Percentiles rank a stretch among this genome's conserved stretches.
These are phyloP conservation scores for Lathyrus aphaca DNA, from an alignment of 306 rosid species.

Conservation along the genomic window DNA sequence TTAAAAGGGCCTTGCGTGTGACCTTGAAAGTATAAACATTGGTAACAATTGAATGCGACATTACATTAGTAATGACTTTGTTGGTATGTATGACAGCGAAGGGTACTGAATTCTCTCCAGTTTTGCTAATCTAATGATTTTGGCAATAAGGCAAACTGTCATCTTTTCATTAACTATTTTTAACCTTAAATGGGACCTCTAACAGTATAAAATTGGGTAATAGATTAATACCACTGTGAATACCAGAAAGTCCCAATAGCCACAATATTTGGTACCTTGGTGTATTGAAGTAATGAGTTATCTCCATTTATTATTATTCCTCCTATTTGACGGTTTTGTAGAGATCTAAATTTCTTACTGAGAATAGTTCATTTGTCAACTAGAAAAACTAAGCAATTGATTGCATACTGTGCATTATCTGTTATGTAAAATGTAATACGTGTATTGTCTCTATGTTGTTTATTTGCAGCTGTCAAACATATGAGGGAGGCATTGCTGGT, in stretches of 20 bases:
- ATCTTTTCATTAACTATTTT: background rate
- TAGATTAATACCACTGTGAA: background rate
- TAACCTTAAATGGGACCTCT: background rate
- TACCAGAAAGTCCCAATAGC: background rate
- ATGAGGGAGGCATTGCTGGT: slow-evolving; percentile 95
- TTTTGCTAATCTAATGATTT: slow-evolving; percentile 9
- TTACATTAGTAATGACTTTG: background rate
- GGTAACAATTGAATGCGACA: slow-evolving; percentile 7
- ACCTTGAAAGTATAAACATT: slow-evolving; percentile 12
- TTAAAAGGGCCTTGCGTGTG: background rate
- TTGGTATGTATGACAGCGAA: background rate
- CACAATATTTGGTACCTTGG: slow-evolving; percentile 1
- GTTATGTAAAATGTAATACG: background rate
- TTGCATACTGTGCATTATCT: slow-evolving; percentile 1
- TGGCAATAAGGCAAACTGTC: slow-evolving; percentile 13
- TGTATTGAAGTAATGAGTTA: background rate
- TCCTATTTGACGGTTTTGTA: slow-evolving; percentile 28
- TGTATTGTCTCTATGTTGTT: slow-evolving; percentile 25
- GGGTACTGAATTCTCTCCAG: background rate
- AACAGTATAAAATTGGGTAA: background rate
- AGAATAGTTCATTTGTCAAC: slow-evolving; percentile 17
- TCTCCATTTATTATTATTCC: slow-evolving; percentile 17
- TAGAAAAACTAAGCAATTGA: slow-evolving; percentile 15
- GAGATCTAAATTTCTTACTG: slow-evolving; percentile 3
- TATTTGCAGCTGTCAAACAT: slow-evolving; percentile 89